Evolutionary conservation across 2,329 filamentous ascomycete genomes (phyloP), one percentile per base, ranked within the genome.

Genomic region (Xylaria hypoxylon): DNA sequence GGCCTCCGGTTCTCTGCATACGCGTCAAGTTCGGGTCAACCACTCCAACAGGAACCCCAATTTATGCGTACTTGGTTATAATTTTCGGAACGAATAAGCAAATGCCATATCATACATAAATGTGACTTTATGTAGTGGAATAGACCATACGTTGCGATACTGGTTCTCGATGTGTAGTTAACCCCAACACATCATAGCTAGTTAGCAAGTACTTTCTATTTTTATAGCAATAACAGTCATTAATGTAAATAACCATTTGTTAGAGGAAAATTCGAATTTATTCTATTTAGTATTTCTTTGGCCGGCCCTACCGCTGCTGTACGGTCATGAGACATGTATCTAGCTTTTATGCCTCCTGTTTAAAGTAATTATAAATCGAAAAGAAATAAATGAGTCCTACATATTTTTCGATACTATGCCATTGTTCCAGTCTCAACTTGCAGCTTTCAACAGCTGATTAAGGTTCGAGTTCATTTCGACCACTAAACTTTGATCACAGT

Each of bases 1-100:
- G 63, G 63, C 63, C 63, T 65, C 63, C 63, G 6, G 47, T 17
- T 55, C 38, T 48, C 5, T 6, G 4, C 40, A 38, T 50, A 28
- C 42, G 19, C 11, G 42, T 38, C 24, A 22, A 26, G 42, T 3
- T 42, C 31, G 38, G 24, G n/a, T 22, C 28, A 8, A 42, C 26
- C 52, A 28, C 22, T 17, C 6, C 59, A 17, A 31, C 35, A 5
- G 17, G 11, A 47, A 26, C 26, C 11, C 10, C 26, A 48, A n/a
- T 40, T 38, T 15, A 38, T 40, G 24, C 31, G 24, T 28, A 28
- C 11, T 33, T 31, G 26, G 31, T 19, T 11, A 5, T 2, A 22
- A 24, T 7, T 6, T 40, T 24, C 31, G 17, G 38, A 19, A 35
- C 8, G 22, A 48, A 15, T 19, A 5, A 47, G 10, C n/a, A 26